Evolutionary conservation across 108 stramenopile genomes (phyloP), one percentile per base, ranked within the genome.

Genomic region (Aurantiochytrium sp.): DNA sequence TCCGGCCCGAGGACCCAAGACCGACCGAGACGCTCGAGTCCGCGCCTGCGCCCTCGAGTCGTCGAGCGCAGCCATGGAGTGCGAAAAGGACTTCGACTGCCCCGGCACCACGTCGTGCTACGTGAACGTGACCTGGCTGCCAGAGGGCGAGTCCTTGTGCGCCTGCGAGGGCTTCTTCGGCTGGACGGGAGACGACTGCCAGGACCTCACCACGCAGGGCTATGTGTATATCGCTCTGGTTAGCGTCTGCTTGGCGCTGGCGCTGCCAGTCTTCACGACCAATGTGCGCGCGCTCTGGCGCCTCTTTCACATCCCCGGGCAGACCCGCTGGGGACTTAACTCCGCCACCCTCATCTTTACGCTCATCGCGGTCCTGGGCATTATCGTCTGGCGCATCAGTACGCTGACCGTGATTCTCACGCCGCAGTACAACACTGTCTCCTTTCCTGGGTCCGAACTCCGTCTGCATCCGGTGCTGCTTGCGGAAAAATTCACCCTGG

Each of bases 51-150:
- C 29, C 29, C 29, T 35, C 29, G 29, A 35, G 29, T 35, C 29
- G 29, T 57, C 55, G 55, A 14, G 0, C 6, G 55, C 12, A 57
- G 14, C 14, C 64, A 42, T 69, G 35, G 64, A 28, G 51, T 83
- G 73, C 73, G 73, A n/a, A 10, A 83, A 10, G 5, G 73, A 83
- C 73, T 83, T 83, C 51, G 73, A 83, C 51, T 83, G 73, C 51
- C 73, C 73, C 5, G 73, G 10, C 19, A 5, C 10, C 51, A 6
- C 12, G 49, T 12, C 45, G 8, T 83, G 73, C 73, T 83, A 83
- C n/a, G 18, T 0, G 5, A 53, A 83, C 45, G 73, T 83, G 51
- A 83, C 18, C 51, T 83, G 73, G 73, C 25, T 69, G 29, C 19
- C 29, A 10, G 14, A 69, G 35, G 73, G 51, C 5, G 73, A 83